Base-by-base conservation (phyloP, 2,329 filamentous ascomycete species). In the Fonsecaea multimorphosa region DNA sequence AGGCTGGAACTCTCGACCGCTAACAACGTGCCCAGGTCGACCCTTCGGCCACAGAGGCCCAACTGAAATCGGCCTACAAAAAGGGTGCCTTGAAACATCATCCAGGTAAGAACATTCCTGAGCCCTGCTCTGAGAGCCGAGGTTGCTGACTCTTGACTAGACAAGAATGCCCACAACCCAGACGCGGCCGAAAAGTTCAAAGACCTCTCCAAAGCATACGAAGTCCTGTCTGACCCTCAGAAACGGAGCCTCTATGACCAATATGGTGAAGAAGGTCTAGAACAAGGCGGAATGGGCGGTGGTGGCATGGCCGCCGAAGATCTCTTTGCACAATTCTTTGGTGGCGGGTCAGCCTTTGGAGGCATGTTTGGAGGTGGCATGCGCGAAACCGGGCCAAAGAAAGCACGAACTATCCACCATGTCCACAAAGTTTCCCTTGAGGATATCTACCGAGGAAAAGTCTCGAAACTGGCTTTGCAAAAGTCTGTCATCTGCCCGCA, bases 131-230 rank as follows among this genome's bases (percentile, higher is more conserved):
- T 4, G 32, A 40, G 14, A 44, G 22, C 29, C 19, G 27, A 40
- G 14, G 14, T 27, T 32, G 46, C 67, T 69, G 38, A 67, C 60
- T 36, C 16, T 1, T 16, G n/a, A 63, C 40, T 72, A 96, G 94
- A 99, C 81, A 99, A 99, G 86, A 99, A 99, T 81, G 88, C 90
- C 71, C 88, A 95, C 83, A 96, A 96, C 83, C 93, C 93, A 46
- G 91, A 89, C 29, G 93, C 95, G 58, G 93, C 94, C 73, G 93
- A 97, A 68, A 99, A 97, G 81, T 99, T 99, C 89, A 98, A 99
- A 84, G 93, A 97, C 75, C 86, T 97, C 68, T 96, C 93, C 71
- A 90, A 94, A 76, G 95, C 95, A 68, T 99, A 98, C 81, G 95
- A 99, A 84, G 86, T 96, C 72, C 89, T 99, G 19, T 95, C 91